phyloP scores from a whole-genome alignment of 345 rosid genomes.

The Eucalyptus regnans region DNA sequence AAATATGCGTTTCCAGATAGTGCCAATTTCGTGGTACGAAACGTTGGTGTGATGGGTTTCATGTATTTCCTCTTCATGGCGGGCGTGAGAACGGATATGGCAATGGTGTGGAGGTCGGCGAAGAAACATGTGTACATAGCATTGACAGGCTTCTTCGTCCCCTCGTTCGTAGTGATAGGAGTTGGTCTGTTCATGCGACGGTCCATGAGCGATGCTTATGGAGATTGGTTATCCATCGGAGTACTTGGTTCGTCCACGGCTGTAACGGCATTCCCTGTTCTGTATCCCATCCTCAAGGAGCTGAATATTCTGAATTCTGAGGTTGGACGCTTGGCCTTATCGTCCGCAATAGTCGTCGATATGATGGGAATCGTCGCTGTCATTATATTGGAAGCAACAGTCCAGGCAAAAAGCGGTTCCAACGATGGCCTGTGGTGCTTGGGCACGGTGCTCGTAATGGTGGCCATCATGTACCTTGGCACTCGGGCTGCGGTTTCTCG shows the following conservation, averaged over 20 bases:
- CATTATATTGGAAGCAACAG: slow-evolving; percentile 20
- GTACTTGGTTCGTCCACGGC: slow-evolving; percentile 10
- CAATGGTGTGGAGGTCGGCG: slow-evolving; percentile 17
- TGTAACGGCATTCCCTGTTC: slow-evolving; percentile 32
- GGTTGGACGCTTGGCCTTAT: slow-evolving; percentile 41
- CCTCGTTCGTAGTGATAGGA: background rate
- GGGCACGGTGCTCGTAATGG: background rate
- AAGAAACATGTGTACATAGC: slow-evolving; percentile 29
- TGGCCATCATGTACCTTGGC: slow-evolving; percentile 7
- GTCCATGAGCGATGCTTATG: slow-evolving; percentile 9
- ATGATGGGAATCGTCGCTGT: slow-evolving; percentile 6
- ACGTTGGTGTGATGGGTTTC: slow-evolving; percentile 43
- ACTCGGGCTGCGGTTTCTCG: slow-evolving; percentile 14
- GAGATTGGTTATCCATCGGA: slow-evolving; percentile 12
- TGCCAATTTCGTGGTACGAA: slow-evolving; percentile 27
- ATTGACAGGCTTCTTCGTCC: slow-evolving; percentile 14
- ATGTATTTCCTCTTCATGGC: slow-evolving; percentile 42
- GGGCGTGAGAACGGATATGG: slow-evolving; percentile 40
- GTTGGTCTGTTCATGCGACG: slow-evolving; percentile 5
- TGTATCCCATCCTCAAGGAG: slow-evolving; percentile 37
- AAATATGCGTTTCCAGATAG: slow-evolving; percentile 21
- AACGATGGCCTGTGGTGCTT: slow-evolving; percentile 12
- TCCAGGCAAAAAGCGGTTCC: slow-evolving; percentile 13
- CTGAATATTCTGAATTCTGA: slow-evolving; percentile 57
- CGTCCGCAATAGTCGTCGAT: slow-evolving; percentile 29